Base-by-base conservation (phyloP, 495 filamentous ascomycete genomes). In the Parmelia sp. region DNA sequence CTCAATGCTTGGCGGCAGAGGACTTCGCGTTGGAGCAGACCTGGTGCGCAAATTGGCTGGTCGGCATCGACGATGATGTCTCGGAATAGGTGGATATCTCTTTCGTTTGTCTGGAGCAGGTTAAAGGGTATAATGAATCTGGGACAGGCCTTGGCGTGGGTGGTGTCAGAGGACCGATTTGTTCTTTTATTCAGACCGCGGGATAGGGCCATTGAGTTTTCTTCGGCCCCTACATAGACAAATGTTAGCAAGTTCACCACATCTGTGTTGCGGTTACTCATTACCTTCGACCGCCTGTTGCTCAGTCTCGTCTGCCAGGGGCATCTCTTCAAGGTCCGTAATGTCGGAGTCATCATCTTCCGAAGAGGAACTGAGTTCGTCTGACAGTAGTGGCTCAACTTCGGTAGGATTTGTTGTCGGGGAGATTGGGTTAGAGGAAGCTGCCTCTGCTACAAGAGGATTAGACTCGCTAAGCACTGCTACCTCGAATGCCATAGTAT, bases 1-100 rank as follows among this genome's bases (percentile, higher is more conserved):
- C 72, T 74, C 27, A 88, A 78, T 27, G 79, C 79, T 3, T 74
- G 66, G 58, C 74, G 74, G 65, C 77, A 78, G 33, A 87, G 67
- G 4, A 82, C 61, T 25, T 42, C 37, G 53, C 37, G 75, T 35
- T 79, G 73, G 69, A 81, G 66, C 4, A 19, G 31, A 21, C 17
- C n/a, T 17, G 33, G 21, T 11, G 39, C 14, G 14, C 7, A 12
- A 12, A 15, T 31, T 25, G n/a, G 45, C 37, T 23, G n/a, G 21
- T 57, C 65, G 42, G 23, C 17, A 1, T 47, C 19, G 55, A 39
- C 39, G n/a, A 23, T 21, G 29, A 60, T 44, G 44, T 61, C 35
- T 39, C 65, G 33, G 11, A 56, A 58, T 8, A 66, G 56, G 74
- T 81, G 60, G 23, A 66, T 58, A 42, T 61, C 64, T 25, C 1